Percentiles rank a stretch among this genome's conserved stretches.
Conservation (phyloP, 345 rosid species). For the Populus pruinosa region DNA sequence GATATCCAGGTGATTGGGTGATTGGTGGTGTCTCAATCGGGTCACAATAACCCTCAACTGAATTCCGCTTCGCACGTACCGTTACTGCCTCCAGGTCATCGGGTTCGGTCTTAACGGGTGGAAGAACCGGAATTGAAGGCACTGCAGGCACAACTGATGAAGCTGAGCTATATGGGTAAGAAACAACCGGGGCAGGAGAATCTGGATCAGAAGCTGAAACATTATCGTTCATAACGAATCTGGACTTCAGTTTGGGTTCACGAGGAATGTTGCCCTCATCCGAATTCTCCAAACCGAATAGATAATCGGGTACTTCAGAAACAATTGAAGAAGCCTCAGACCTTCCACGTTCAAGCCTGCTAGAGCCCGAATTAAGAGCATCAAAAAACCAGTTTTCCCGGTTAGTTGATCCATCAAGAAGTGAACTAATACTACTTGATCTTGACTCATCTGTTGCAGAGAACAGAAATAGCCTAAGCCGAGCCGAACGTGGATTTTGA, state of each 20-base stretch:
- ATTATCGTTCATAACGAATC: conserved; percentile 43
- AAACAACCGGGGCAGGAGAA: conserved; percentile 69
- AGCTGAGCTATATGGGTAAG: conserved; percentile 65
- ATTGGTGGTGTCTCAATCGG: conserved; percentile 33
- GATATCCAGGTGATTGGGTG: conserved; percentile 35
- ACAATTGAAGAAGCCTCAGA: conserved; percentile 85
- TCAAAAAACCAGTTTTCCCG: conserved; percentile 93
- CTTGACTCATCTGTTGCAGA: conserved; percentile 52
- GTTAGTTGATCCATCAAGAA: conserved; percentile 76
- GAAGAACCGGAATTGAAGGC: conserved; percentile 62
- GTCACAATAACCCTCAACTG: conserved; percentile 17
- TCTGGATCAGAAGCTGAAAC: conserved; percentile 77
- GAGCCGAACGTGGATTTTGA: conserved; percentile 68
- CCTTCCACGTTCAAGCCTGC: conserved; percentile 65
- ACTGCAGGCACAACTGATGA: conserved; percentile 49
- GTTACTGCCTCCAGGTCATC: conserved; percentile 38
- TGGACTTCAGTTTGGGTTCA: conserved; percentile 43
- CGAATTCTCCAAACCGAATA: conserved; percentile 75
- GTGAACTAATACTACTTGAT: conserved; percentile 78
- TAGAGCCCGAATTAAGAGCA: conserved; percentile 62
- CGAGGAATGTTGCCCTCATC: conserved; percentile 33
- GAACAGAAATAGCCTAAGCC: conserved; percentile 84
- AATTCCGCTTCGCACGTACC: conserved; percentile 21
- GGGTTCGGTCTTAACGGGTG: conserved; percentile 61
- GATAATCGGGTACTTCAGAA: conserved; percentile 86